Conservation (phyloP, 1,139 yeast species). For the Saccharomyces hybrid region DNA sequence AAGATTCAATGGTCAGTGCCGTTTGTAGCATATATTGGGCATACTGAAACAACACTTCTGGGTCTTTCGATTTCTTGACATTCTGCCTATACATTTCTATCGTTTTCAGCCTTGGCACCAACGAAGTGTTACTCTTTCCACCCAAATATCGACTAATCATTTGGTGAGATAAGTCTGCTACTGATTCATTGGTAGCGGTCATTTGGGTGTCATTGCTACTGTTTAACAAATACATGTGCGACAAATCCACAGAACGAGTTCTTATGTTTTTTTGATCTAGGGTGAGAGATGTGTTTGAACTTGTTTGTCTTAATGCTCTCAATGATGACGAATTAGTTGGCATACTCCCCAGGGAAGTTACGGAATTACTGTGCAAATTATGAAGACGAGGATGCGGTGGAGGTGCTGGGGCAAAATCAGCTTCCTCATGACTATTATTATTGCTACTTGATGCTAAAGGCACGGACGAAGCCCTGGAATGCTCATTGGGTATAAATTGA, state of each 20-base stretch:
- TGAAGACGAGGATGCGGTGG: not conserved
- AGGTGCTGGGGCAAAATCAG: not conserved
- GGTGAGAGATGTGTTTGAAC: not conserved
- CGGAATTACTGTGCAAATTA: not conserved
- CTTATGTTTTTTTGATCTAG: conserved; percentile 12
- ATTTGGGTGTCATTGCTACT: conserved; percentile 32
- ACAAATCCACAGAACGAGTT: conserved; percentile 35
- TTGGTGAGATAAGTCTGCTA: conserved; percentile 36
- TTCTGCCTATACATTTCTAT: conserved; percentile 81
- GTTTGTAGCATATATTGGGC: conserved; percentile 90
- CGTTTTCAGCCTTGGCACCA: conserved; percentile 77
- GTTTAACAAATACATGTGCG: conserved; percentile 35
- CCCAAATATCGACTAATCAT: conserved; percentile 46
- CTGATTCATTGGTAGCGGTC: conserved; percentile 35
- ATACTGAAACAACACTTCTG: conserved; percentile 76
- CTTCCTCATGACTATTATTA: not conserved
- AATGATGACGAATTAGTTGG: not conserved
- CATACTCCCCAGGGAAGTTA: not conserved
- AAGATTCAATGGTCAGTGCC: conserved; percentile 51
- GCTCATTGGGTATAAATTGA: not conserved
- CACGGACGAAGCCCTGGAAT: not conserved
- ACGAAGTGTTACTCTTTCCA: conserved; percentile 34
- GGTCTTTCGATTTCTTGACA: conserved; percentile 80
- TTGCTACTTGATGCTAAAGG: not conserved
- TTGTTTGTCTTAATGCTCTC: not conserved